These are phyloP conservation scores for Tuber microsphaerosporum DNA, from an alignment of 495 filamentous ascomycete species.

Conservation along the genomic window DNA sequence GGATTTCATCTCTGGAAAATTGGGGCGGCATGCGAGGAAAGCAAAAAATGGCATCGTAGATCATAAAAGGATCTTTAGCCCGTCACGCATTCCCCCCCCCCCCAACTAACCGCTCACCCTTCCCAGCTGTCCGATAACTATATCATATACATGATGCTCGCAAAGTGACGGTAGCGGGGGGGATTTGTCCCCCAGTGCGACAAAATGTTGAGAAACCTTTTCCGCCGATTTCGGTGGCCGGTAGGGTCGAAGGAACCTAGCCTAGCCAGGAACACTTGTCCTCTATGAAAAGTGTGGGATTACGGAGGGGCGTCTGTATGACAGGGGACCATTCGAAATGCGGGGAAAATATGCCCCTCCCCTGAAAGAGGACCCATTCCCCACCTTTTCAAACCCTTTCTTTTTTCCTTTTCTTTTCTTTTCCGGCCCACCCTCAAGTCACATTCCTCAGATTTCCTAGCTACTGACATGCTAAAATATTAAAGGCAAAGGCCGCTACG, in stretches of 20 bases:
- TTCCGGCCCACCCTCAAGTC: neutral
- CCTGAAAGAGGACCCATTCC: conserved; percentile 15
- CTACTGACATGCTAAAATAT: conserved; percentile 8
- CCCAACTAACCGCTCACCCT: neutral
- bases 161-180: neutral
- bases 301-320: conserved; percentile 32
- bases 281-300: conserved; percentile 9
- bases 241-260: neutral
- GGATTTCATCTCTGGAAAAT: neutral
- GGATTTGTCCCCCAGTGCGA: neutral
- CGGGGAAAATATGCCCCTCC: conserved; percentile 34
- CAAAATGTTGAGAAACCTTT: neutral
- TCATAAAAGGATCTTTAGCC: neutral
- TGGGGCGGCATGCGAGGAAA: neutral
- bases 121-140: neutral
- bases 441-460: neutral
- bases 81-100: neutral
- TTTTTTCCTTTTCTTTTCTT: conserved; percentile 6
- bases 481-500: conserved; percentile 16
- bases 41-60: neutral
- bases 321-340: conserved; percentile 34
- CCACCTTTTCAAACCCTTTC: conserved; percentile 14
- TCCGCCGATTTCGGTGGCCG: neutral
- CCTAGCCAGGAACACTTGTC: conserved; percentile 24
- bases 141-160: neutral